Percentiles rank a stretch among this genome's conserved stretches.
Evolutionary conservation across 1,139 yeast genomes (phyloP).

Genomic region (Zygosaccharomyces sapae): DNA sequence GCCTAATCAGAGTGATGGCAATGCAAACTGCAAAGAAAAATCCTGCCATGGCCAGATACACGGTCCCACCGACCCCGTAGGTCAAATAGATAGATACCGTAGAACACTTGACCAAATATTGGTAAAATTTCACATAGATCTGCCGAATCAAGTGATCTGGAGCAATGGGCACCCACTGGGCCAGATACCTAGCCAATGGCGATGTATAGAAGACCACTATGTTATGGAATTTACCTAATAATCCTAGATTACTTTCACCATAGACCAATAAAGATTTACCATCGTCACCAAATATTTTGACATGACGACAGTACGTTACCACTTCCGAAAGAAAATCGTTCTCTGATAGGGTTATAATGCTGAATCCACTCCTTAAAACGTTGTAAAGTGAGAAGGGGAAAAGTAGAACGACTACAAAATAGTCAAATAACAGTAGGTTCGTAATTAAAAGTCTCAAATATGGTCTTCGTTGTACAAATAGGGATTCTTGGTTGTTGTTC

Average conservation of each 20-base stretch:
- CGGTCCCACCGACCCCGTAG: slow-evolving; percentile 32
- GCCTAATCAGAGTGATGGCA: slow-evolving; percentile 26
- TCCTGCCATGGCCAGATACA: slow-evolving; percentile 28
- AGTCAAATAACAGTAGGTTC: slow-evolving; percentile 30
- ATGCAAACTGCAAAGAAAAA: slow-evolving; percentile 32
- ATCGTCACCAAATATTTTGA: slow-evolving; percentile 20
- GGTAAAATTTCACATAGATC: slow-evolving; percentile 13
- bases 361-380: slow-evolving; percentile 28
- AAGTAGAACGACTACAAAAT: slow-evolving; percentile 27
- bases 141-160: slow-evolving; percentile 9
- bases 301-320: slow-evolving; percentile 19
- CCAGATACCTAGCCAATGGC: slow-evolving; percentile 17
- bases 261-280: slow-evolving; percentile 13
- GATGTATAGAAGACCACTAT: slow-evolving; percentile 27
- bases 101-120: slow-evolving; percentile 15
- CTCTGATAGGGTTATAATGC: slow-evolving; percentile 30
- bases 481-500: slow-evolving; percentile 16
- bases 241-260: slow-evolving; percentile 20
- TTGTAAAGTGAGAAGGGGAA: slow-evolving; percentile 35
- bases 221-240: slow-evolving; percentile 34
- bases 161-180: slow-evolving; percentile 5
- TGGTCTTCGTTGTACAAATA: slow-evolving; percentile 26
- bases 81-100: slow-evolving; percentile 22
- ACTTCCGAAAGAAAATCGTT: slow-evolving; percentile 30
- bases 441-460: slow-evolving; percentile 24